Base-by-base conservation (phyloP, 1,284 basidiomycete genomes). In the Athelia psychrophila region DNA sequence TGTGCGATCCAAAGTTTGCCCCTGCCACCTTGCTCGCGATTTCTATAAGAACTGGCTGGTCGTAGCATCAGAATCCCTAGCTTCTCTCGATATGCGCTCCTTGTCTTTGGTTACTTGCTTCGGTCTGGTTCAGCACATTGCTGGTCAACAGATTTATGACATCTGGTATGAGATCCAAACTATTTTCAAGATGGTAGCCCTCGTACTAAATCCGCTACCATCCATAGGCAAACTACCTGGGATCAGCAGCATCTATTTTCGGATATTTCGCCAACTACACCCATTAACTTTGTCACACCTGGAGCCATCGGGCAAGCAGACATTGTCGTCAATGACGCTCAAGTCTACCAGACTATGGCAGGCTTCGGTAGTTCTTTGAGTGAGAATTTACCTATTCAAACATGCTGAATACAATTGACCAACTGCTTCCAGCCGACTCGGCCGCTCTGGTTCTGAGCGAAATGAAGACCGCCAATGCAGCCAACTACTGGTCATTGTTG, bases 191-290 rank as follows among this genome's bases (percentile, higher is more conserved):
- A 19, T 22, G 10, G 25, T 40, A 12, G 58, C 55, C 51, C 55
- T 24, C 48, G 54, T 12, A 54, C 52, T 19, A 56, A 46, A 51
- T 3, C 22, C 19, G 22, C 25, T 44, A 38, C 33, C 52, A 23
- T 19, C 12, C 56, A 84, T 83, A 84, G 78, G 77, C 78, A 83
- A 69, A 84, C 82, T 23, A 84, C 79, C 10, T 84, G 82, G 83
- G 78, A 84, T 58, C 70, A 73, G 42, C 60, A 73, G 20, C 72
- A 66, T 48, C 72, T 81, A 27, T 76, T 84, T 58, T 78, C 27
- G 27, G 13, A 30, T 13, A 56, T 19, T 64, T 75, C 3, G 76
- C 74, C 20, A 63, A 76, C 20, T 66, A 69, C 16, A 2, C 80
- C 82, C 3, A 80, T 85, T 51, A 78, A 78, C 55, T 86, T 85